Conservation (phyloP, 2,329 filamentous ascomycete species). For the Cytospora paraplurivora region DNA sequence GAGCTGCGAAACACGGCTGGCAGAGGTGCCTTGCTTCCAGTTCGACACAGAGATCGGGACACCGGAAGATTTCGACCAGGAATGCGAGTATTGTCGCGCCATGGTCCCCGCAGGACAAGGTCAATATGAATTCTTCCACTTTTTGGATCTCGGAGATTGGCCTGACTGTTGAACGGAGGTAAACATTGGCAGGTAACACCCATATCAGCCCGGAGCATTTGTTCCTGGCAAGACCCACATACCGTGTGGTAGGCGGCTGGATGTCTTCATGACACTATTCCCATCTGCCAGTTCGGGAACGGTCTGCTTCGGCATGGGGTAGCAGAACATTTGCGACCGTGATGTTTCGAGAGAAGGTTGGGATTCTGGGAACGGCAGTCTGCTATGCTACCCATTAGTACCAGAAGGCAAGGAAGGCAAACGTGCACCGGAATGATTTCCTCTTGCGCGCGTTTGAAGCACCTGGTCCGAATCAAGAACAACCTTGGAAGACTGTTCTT, state of each 20-base stretch:
- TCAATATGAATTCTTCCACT: neutral
- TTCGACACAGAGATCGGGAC: neutral
- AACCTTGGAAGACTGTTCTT: no score
- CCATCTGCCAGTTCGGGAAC: neutral
- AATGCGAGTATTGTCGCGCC: slow-evolving; percentile 9
- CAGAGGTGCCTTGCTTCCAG: neutral
- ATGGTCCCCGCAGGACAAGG: neutral
- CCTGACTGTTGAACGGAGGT: neutral
- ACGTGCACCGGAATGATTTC: neutral
- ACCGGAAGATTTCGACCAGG: slow-evolving; percentile 4
- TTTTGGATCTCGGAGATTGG: neutral
- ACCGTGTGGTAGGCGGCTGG: neutral
- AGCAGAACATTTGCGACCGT: neutral
- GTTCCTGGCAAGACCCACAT: neutral
- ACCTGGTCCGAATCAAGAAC: neutral
- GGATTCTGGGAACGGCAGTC: neutral
- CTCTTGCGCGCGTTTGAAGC: neutral
- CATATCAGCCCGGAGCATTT: neutral
- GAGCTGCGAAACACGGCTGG: neutral
- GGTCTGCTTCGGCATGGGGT: neutral
- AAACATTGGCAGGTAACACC: neutral
- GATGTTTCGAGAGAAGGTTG: neutral
- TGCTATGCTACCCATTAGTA: neutral
- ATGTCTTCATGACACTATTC: neutral
- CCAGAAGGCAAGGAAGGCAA: neutral